Conservation (phyloP, 768 basidiomycete species). For the Amanita inopinata region DNA sequence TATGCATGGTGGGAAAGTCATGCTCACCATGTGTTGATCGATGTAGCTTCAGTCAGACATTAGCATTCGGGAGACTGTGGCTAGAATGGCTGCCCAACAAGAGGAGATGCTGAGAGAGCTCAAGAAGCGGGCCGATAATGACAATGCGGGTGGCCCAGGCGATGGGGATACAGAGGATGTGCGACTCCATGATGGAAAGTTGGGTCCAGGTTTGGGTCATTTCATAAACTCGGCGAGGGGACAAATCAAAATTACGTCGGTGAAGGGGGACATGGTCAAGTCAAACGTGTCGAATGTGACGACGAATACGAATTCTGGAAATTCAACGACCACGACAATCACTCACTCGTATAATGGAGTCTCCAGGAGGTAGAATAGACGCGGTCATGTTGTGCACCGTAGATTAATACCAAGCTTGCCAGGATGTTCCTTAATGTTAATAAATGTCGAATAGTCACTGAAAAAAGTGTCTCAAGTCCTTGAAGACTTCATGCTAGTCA, state of each 20-base stretch:
- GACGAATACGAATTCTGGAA: constrained; percentile 4
- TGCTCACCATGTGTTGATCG: neutral
- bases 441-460: too few species aligned
- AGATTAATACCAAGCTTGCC: neutral
- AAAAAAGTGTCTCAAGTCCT: too few species aligned
- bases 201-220: too few species aligned
- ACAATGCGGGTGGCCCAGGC: neutral
- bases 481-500: too few species aligned
- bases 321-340: neutral
- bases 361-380: too few species aligned
- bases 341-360: neutral
- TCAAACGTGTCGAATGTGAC: neutral
- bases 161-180: neutral
- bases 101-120: constrained; percentile 7
- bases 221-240: neutral
- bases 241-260: neutral
- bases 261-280: neutral
- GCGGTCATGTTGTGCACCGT: neutral
- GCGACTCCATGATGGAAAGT: too few species aligned
- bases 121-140: neutral
- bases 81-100: constrained; percentile 4
- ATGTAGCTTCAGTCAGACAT: constrained; percentile 8
- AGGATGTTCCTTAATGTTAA: too few species aligned
- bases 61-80: constrained; percentile 4
- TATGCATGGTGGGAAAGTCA: neutral